Percentiles rank a stretch among this genome's conserved stretches.
Evolutionary conservation across 129 eudicot species (phyloP).

Genomic region (Chrysanthemum makinoi): DNA sequence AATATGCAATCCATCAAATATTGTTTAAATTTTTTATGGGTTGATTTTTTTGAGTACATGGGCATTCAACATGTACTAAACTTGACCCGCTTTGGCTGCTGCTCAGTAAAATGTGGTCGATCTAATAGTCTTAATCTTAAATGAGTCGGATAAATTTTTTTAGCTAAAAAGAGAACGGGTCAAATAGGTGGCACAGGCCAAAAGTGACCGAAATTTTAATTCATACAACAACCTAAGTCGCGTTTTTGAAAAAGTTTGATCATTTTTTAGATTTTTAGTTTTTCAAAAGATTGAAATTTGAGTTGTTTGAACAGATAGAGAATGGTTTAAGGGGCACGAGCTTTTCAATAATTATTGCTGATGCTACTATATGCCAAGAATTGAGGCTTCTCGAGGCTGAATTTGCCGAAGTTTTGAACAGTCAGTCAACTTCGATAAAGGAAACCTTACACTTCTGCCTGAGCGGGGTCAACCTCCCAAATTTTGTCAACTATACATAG

Average conservation of each 20-base stretch:
- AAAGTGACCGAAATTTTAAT: neutral
- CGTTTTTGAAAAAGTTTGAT: neutral
- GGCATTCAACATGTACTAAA: too few species aligned
- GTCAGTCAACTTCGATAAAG: slow-evolving; percentile 38
- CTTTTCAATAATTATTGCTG: slow-evolving; percentile 85
- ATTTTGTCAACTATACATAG: too few species aligned
- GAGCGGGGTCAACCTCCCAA: too few species aligned
- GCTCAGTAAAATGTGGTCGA: too few species aligned
- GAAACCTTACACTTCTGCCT: slow-evolving; percentile 68
- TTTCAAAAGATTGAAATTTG: slow-evolving; percentile 3
- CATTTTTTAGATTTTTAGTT: neutral
- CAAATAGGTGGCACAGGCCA: neutral
- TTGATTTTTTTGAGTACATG: too few species aligned
- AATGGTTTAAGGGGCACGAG: slow-evolving; percentile 67
- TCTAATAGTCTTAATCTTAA: neutral
- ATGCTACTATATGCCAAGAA: slow-evolving; percentile 68
- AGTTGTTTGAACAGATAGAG: slow-evolving; percentile 54
- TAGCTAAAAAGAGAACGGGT: neutral
- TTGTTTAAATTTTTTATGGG: neutral
- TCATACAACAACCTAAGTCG: neutral
- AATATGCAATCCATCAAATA: neutral
- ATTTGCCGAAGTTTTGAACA: slow-evolving; percentile 33
- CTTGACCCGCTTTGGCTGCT: too few species aligned
- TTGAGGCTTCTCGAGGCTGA: slow-evolving; percentile 66
- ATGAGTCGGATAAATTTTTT: neutral